Percentiles rank a stretch among this genome's conserved stretches.
Evolutionary conservation across 441 rosid genomes (phyloP).

Genomic region (Metrosideros polymorpha): DNA sequence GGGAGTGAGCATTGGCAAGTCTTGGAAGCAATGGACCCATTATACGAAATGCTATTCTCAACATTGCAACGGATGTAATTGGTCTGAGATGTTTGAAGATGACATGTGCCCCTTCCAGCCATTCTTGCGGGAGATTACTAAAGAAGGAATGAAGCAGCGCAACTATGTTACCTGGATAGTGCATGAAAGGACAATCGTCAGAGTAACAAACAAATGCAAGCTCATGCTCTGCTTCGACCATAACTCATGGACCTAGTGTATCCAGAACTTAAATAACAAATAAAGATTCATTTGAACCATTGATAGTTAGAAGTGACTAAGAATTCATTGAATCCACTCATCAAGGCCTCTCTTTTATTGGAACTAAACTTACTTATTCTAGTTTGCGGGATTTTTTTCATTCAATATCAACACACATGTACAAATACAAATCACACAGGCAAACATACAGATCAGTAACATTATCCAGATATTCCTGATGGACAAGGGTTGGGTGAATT

Average conservation of each 20-base stretch:
- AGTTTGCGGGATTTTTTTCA: background rate
- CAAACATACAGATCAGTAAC: background rate
- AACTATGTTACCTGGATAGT: constrained; percentile 66
- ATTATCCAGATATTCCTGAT: background rate
- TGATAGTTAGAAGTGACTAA: background rate
- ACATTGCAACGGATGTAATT: constrained; percentile 85
- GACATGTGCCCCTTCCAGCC: constrained; percentile 85
- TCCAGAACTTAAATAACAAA: background rate
- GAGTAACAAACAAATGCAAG: background rate
- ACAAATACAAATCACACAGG: background rate
- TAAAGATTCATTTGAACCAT: background rate
- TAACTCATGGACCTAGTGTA: background rate
- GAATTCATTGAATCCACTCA: background rate
- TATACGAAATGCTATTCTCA: constrained; percentile 87
- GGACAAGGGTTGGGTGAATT: background rate
- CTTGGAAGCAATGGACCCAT: constrained; percentile 96
- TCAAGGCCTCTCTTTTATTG: background rate
- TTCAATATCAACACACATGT: background rate
- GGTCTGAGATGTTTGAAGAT: constrained; percentile 83
- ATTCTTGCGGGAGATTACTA: constrained; percentile 95
- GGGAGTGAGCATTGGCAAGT: constrained; percentile 79
- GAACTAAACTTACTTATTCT: background rate
- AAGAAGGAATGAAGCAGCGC: constrained; percentile 94
- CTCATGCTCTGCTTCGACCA: background rate
- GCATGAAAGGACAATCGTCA: background rate